Conservation (phyloP, 2,329 filamentous ascomycete genomes). For the Zarea fungicola region DNA sequence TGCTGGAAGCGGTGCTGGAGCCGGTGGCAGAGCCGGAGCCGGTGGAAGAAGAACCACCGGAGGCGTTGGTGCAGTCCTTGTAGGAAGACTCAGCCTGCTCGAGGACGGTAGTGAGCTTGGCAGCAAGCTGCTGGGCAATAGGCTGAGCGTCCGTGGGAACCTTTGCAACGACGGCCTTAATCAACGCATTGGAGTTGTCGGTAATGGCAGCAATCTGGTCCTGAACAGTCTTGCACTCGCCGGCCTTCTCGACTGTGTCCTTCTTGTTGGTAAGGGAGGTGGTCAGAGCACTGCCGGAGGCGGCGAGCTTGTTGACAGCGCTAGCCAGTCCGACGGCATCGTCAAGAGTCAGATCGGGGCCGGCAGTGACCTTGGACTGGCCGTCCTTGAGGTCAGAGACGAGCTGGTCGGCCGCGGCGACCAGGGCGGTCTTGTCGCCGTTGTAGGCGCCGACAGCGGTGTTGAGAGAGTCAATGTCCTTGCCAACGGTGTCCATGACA, state of each 20-base stretch:
- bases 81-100: background rate
- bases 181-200: conserved; percentile 20
- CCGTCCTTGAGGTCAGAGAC: conserved; percentile 12
- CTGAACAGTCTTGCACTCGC: conserved; percentile 22
- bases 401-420: conserved; percentile 11
- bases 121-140: conserved; percentile 20
- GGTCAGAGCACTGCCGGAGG: conserved; percentile 30
- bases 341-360: background rate
- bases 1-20: background rate
- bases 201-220: conserved; percentile 19
- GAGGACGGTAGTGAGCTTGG: conserved; percentile 18
- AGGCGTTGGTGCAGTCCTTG: conserved; percentile 10
- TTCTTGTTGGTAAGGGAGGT: conserved; percentile 22
- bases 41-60: conserved; percentile 1
- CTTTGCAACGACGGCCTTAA: conserved; percentile 22
- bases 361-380: conserved; percentile 4
- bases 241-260: conserved; percentile 21
- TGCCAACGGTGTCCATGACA: background rate
- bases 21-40: background rate
- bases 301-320: conserved; percentile 3
- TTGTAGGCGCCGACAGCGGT: conserved; percentile 10
- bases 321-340: conserved; percentile 2
- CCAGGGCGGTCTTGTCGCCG: conserved; percentile 13
- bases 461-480: conserved; percentile 7
- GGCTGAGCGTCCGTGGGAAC: conserved; percentile 20